A percentile compares a stretch with the other conserved stretches of the same genome.
These are phyloP conservation scores for Dendrobium huoshanense DNA, from an alignment of 106 monocot species.

Conservation along the genomic window DNA sequence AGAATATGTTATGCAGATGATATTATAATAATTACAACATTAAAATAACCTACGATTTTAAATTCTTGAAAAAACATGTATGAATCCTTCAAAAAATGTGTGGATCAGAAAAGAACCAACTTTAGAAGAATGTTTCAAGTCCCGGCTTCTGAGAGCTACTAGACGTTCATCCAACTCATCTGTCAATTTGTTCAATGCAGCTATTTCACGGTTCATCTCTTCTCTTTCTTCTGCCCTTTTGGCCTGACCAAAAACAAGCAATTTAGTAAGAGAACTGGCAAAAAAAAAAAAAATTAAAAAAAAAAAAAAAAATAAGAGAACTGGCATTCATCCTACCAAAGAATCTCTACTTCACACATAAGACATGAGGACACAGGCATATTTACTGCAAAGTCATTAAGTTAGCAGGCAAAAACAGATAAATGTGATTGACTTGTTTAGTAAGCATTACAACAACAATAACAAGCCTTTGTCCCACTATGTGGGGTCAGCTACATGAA, in stretches of 20 bases:
- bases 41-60: neutral
- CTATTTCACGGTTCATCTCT: slow-evolving; percentile 57
- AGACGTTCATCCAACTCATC: slow-evolving; percentile 32
- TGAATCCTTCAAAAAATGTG: neutral
- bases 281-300: too few relatives aligned
- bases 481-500: too few relatives aligned
- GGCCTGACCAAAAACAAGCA: slow-evolving; percentile 41
- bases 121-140: slow-evolving; percentile 6
- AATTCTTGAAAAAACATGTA: neutral
- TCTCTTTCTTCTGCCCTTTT: slow-evolving; percentile 81
- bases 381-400: neutral
- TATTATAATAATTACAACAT: neutral
- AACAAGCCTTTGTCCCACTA: neutral
- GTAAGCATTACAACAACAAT: too few relatives aligned
- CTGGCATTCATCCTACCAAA: neutral
- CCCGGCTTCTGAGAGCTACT: neutral
- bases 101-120: slow-evolving; percentile 3
- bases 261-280: slow-evolving; percentile 2
- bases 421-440: too few relatives aligned
- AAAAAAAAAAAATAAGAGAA: too few relatives aligned
- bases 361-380: neutral
- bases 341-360: neutral
- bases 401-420: neutral
- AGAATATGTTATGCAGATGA: neutral
- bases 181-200: slow-evolving; percentile 46